Conservation (phyloP, 352 stramenopile species). For the Pythium insidiosum region DNA sequence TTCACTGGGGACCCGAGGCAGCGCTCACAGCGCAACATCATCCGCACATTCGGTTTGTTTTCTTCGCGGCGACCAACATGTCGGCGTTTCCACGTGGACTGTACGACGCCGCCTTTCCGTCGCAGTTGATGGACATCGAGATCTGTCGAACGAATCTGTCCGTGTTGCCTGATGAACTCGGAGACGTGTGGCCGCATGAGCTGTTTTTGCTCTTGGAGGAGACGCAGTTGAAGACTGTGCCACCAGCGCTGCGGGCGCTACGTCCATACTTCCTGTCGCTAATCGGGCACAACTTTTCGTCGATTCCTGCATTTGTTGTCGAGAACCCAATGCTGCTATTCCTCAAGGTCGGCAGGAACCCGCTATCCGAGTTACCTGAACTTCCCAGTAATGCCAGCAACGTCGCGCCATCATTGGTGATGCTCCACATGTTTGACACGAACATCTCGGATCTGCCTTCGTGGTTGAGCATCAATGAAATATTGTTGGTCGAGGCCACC, state of each 20-base stretch:
- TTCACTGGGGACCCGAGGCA: constrained; percentile 13
- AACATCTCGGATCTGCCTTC: background rate
- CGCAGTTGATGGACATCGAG: background rate
- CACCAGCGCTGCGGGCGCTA: background rate
- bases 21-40: constrained; percentile 15
- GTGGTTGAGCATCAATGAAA: background rate
- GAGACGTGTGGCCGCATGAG: background rate
- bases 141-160: background rate
- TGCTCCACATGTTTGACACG: background rate
- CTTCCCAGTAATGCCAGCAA: no score
- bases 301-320: background rate
- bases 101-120: background rate
- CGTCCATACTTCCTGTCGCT: background rate
- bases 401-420: no score
- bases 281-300: background rate
- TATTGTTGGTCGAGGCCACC: background rate
- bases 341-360: background rate
- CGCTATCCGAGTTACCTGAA: background rate
- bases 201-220: background rate
- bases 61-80: background rate
- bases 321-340: background rate
- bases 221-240: background rate
- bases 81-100: background rate
- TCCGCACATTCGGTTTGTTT: constrained; percentile 6
- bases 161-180: background rate